A percentile compares a stretch with the other conserved stretches of the same genome.
phyloP scores from a whole-genome alignment of 2,329 filamentous ascomycete genomes.

The Fusarium torreyae region DNA sequence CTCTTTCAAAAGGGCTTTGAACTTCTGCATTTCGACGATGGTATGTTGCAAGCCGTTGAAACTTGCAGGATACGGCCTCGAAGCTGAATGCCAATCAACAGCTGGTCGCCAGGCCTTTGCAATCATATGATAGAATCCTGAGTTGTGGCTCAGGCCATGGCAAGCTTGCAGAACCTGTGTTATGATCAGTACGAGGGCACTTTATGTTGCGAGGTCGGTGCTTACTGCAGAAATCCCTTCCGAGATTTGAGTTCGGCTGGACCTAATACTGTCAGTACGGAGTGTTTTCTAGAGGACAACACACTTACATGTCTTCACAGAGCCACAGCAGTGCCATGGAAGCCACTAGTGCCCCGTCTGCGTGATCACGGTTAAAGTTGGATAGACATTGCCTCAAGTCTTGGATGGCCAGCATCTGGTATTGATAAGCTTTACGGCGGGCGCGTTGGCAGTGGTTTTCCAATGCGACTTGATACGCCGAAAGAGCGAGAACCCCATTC shows the following conservation, averaged over 20 bases:
- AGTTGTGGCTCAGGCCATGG: slow-evolving; percentile 14
- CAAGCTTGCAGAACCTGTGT: slow-evolving; percentile 20
- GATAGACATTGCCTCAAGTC: slow-evolving; percentile 21
- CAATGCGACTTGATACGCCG: slow-evolving; percentile 32
- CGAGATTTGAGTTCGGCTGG: slow-evolving; percentile 26
- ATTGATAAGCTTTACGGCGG: slow-evolving; percentile 34
- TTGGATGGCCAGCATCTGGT: slow-evolving; percentile 34
- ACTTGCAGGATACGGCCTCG: background rate
- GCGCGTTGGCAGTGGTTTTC: slow-evolving; percentile 26
- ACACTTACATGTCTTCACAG: slow-evolving; percentile 31
- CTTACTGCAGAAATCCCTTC: slow-evolving; percentile 29
- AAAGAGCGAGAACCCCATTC: slow-evolving; percentile 32
- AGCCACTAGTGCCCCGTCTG: slow-evolving; percentile 31
- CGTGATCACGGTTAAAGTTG: slow-evolving; percentile 21
- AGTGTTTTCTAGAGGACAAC: no score
- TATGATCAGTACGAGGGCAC: background rate
- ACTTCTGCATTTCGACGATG: slow-evolving; percentile 29
- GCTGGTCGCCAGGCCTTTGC: slow-evolving; percentile 22
- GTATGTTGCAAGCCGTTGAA: slow-evolving; percentile 3
- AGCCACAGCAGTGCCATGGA: slow-evolving; percentile 30
- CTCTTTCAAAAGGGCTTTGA: slow-evolving; percentile 7
- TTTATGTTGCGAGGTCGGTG: accelerated
- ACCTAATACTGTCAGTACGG: slow-evolving; percentile 12
- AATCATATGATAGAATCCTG: slow-evolving; percentile 20
- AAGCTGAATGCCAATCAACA: background rate